Conservation (phyloP, 768 basidiomycete species). For the Calocera viscosa region DNA sequence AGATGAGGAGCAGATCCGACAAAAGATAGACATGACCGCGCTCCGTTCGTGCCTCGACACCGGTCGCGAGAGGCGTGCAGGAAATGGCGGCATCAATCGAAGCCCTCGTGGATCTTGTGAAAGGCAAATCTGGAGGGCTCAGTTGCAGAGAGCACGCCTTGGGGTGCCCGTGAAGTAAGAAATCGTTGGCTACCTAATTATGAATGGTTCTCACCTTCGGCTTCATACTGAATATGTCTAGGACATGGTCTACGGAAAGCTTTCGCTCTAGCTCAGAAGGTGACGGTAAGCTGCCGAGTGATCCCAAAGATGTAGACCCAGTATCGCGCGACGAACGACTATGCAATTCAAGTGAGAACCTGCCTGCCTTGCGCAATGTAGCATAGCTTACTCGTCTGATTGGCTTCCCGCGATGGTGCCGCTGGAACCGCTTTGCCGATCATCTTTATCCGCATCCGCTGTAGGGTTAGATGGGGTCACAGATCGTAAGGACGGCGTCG, state of each 20-base stretch:
- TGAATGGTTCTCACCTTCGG: slow-evolving; percentile 50
- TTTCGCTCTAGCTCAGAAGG: slow-evolving; percentile 70
- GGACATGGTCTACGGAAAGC: slow-evolving; percentile 59
- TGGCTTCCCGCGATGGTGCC: slow-evolving; percentile 1
- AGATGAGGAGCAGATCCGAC: slow-evolving; percentile 84
- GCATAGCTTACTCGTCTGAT: neutral
- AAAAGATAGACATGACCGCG: slow-evolving; percentile 78
- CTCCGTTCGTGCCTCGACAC: slow-evolving; percentile 57
- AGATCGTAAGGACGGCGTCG: neutral
- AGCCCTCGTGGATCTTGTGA: slow-evolving; percentile 60
- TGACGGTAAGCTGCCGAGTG: slow-evolving; percentile 25
- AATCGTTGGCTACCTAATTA: too few relatives aligned
- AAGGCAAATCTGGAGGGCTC: slow-evolving; percentile 62
- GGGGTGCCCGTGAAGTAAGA: slow-evolving; percentile 9
- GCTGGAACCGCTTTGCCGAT: neutral
- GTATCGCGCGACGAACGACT: slow-evolving; percentile 42
- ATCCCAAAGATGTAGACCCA: slow-evolving; percentile 35
- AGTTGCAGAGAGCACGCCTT: slow-evolving; percentile 89
- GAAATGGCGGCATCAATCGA: slow-evolving; percentile 60
- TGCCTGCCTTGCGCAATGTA: neutral
- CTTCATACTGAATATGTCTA: slow-evolving; percentile 93
- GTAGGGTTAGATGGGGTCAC: neutral
- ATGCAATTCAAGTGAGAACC: neutral
- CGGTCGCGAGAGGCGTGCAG: slow-evolving; percentile 62
- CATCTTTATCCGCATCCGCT: neutral